Base-by-base conservation (phyloP, 2,329 filamentous ascomycete genomes). In the Zymoseptoria crescenta region DNA sequence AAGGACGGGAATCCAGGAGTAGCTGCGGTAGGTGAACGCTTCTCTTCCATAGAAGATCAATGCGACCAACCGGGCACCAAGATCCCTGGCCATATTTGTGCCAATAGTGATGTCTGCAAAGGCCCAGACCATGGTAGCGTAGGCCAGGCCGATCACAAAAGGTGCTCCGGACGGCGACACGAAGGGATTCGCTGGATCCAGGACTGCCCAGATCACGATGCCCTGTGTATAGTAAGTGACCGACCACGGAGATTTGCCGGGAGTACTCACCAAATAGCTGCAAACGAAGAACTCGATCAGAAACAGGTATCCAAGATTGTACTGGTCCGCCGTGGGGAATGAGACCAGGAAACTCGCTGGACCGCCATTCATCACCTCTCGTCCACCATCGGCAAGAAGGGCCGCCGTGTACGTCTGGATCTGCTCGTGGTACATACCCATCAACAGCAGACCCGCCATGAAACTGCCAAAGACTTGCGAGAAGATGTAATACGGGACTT, bases 121-220 rank as follows among this genome's bases (percentile, higher is more conserved):
- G 2, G 79, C 81, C 81, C 82, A 84, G 49, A 82, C 60, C 65
- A 72, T 70, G n/a, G 59, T 72, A 2, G 74, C 80, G 68, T 83
- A 84, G 4, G 76, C 81, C 4, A 84, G 65, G 9, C 83, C 82
- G 63, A 85, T 84, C 41, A 79, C 75, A 62, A 82, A 82, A 3
- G 81, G 80, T 0, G 77, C 78, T 24, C 72, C 70, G 8, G 72
- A 58, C 5, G 81, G 75, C 7, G 75, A 70, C 27, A 84, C 73
- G 67, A 84, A 84, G 0, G 81, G 81, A 68, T 85, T 85, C 9
- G 81, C 80, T 0, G 80, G 80, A 68, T 85, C 83, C 30, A 84
- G 74, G 52, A 74, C 75, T 7, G 81, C 76, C 81, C 82, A 85
- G 68, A 85, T 83, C 13, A 83, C 72, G 59, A 84, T 74, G 28